Evolutionary conservation across 2,329 filamentous ascomycete species (phyloP), one percentile per base, ranked within the genome.

Genomic region (Penicillium sp.): DNA sequence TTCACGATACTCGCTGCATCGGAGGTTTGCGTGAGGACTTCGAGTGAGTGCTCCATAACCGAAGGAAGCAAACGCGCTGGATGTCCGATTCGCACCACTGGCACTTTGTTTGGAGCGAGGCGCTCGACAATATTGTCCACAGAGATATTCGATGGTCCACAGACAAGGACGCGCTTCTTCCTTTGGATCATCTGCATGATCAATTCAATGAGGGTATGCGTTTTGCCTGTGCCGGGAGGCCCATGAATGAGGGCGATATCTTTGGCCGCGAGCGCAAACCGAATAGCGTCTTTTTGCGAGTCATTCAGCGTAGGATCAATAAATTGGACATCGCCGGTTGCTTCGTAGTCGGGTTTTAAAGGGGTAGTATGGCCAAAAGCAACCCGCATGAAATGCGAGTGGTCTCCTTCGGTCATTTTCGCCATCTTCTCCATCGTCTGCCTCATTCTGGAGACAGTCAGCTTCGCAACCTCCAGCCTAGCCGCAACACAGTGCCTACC

Each of bases 61-160:
- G 91, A 92, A 0, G 93, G 93, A 0, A 99, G 82, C 28, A 99
- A 83, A 20, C 95, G 88, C 1, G 95, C 95, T 0, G 95, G 95
- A 75, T 99, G 95, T 1, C 95, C 95, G 0, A 99, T 85, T 1
- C 95, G 89, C 38, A 98, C 85, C 69, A 98, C 92, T 0, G 92
- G 89, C 1, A 97, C 83, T 70, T 92, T 92, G 75, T 93, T 90
- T 0, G 90, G 87, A 1, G 92, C 87, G 1, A 98, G 84, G 7
- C 95, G 88, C 77, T 99, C 95, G 8, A 97, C 93, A 59, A 99
- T 96, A 72, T 99, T 99, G 83, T 99, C 95, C 1, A 99, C 95
- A 0, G 92, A 95, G 67, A 99, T 93, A 73, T 99, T 99, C 34
- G 92, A 96, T 0, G 95, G 95, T 0, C 94, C 95, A 70, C 95